Base-by-base conservation (phyloP, 1,139 yeast species). In the Candida gigantensis region DNA sequence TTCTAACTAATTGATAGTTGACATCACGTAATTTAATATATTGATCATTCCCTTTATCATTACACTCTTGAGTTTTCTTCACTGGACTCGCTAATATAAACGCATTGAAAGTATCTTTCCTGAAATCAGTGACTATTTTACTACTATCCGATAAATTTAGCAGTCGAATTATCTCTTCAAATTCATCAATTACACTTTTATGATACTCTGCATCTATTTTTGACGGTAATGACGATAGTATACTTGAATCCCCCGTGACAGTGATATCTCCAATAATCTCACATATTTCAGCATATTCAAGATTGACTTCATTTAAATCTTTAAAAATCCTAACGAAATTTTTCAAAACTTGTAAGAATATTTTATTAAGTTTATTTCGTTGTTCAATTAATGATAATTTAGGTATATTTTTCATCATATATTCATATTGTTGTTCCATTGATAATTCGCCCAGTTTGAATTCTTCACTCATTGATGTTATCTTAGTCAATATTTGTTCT, bases 51-150 rank as follows among this genome's bases (percentile, higher is more conserved):
- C 16, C 13, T 9, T 23, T 33, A n/a, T 9, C 32, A 6, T 28
- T 20, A n/a, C 35, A 32, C 12, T 32, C 34, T 13, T 35, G 35
- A 20, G 42, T 50, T 9, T 40, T 30, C 39, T 68, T 68, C 6
- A 59, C 46, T 0, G 76, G 75, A 47, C 74, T 68, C 0, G 75
- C 67, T 16, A 67, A 47, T 16, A 70, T 60, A 34, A 62, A 68
- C 5, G 63, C 55, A 28, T 44, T 39, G 15, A 54, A 44, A 26
- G 57, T 58, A n/a, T 48, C 48, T 6, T 35, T 30, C 23, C 38
- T 31, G 13, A 27, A 16, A 16, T 34, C 29, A 39, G 46, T 36
- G 2, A 45, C 20, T 4, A 40, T 32, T 26, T 40, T 42, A 21
- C 16, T 17, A 3, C 34, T 35, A 24, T 41, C 43, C 28, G 19